phyloP scores from a whole-genome alignment of 805 yeast species.

The Wickerhamomyces chambardii region DNA sequence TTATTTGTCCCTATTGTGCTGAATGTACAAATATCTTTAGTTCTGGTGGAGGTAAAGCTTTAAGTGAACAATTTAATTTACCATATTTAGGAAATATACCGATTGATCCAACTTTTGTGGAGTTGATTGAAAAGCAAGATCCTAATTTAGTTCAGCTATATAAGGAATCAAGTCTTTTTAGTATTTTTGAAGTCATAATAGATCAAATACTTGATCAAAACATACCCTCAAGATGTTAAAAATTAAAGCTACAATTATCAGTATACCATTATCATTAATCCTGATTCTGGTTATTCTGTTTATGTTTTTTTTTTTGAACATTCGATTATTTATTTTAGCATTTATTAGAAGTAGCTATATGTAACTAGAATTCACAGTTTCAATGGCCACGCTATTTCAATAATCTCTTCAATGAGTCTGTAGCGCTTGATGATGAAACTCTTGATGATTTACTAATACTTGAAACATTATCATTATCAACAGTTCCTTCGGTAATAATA shows the following conservation, averaged over 20 bases:
- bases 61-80: constrained; percentile 55
- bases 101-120: constrained; percentile 86
- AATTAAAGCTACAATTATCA: constrained; percentile 1
- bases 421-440: neutral
- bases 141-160: constrained; percentile 27
- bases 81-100: constrained; percentile 84
- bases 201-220: constrained; percentile 22
- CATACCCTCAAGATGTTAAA: constrained; percentile 13
- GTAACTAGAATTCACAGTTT: neutral
- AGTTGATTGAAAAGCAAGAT: constrained; percentile 61
- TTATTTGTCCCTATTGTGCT: constrained; percentile 86
- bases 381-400: neutral
- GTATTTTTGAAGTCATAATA: constrained; percentile 38
- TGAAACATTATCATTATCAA: constrained; percentile 1
- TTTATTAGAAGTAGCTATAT: too few species aligned
- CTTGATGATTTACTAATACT: neutral
- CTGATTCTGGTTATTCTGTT: too few species aligned
- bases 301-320: too few species aligned
- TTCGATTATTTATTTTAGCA: too few species aligned
- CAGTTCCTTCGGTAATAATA: neutral
- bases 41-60: constrained; percentile 78
- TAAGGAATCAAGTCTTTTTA: constrained; percentile 19
- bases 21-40: constrained; percentile 91
- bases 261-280: constrained; percentile 1
- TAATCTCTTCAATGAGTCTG: neutral